Conservation (phyloP, 2,329 filamentous ascomycete genomes). For the Coniochaeta sp. region DNA sequence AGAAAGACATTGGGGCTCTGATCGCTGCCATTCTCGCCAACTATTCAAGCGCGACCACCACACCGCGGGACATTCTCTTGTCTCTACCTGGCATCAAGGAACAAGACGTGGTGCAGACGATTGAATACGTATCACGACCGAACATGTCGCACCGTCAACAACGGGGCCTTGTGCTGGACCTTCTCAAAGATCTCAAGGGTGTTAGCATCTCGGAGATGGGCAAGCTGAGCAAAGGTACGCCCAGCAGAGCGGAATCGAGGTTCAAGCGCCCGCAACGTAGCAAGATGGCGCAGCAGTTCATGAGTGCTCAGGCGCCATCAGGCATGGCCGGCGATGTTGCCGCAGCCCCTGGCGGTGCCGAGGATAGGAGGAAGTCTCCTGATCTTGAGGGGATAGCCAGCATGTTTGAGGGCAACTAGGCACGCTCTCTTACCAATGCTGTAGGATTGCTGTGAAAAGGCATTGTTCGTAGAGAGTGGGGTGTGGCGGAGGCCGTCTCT, state of each 20-base stretch:
- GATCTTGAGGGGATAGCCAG: conserved; percentile 51
- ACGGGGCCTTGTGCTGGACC: conserved; percentile 71
- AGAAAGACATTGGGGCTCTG: conserved; percentile 81
- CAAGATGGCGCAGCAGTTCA: conserved; percentile 60
- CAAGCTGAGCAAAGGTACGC: conserved; percentile 56
- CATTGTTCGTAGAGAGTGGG: no score
- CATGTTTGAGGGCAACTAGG: conserved; percentile 31
- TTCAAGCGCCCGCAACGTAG: conserved; percentile 39
- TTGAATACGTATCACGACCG: conserved; percentile 52
- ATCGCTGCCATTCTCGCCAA: conserved; percentile 80
- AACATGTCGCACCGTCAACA: conserved; percentile 65
- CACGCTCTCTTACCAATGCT: no score
- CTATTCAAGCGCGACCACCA: conserved; percentile 63
- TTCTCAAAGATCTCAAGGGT: conserved; percentile 80
- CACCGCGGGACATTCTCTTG: conserved; percentile 69
- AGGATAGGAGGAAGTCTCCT: conserved; percentile 30
- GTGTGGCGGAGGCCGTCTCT: no score
- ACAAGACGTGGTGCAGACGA: conserved; percentile 58
- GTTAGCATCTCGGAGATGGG: conserved; percentile 92
- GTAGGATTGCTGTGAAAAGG: no score
- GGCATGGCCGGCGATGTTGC: conserved; percentile 5
- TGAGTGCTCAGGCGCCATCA: conserved; percentile 40
- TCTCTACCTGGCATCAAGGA: conserved; percentile 71
- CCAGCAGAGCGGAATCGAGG: conserved; percentile 18
- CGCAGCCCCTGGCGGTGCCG: conserved; percentile 9